These are phyloP conservation scores for Cetraspora pellucida DNA, from an alignment of 192 early-diverging fungal genomes.

Conservation along the genomic window DNA sequence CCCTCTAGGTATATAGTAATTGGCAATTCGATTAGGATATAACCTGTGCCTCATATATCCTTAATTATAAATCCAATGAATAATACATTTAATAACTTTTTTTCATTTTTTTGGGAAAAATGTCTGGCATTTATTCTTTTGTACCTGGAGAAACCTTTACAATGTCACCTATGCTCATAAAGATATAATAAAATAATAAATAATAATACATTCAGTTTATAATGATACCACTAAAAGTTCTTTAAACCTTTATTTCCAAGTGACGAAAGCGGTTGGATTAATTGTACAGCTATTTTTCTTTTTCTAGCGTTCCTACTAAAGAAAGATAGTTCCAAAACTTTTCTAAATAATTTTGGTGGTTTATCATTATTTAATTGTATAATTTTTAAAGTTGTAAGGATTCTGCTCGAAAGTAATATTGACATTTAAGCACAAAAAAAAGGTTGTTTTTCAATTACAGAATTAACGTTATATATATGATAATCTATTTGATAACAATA, in stretches of 20 bases:
- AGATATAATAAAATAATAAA: not conserved
- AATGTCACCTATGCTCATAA: not conserved
- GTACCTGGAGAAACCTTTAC: conserved; percentile 7
- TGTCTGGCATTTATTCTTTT: too few species aligned
- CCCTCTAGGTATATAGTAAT: not conserved
- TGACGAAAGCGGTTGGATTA: not conserved
- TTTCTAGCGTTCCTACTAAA: not conserved
- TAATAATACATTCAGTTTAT: not conserved
- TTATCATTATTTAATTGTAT: not conserved
- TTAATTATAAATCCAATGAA: not conserved
- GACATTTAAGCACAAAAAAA: not conserved
- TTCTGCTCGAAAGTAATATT: not conserved
- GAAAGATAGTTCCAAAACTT: not conserved
- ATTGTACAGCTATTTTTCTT: not conserved
- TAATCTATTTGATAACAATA: not conserved
- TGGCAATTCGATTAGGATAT: conserved; percentile 1
- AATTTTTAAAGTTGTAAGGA: not conserved
- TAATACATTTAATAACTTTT: not conserved
- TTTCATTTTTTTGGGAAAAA: not conserved
- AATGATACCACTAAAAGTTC: not conserved
- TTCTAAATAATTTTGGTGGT: conserved; percentile 6
- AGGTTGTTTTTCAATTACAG: too few species aligned
- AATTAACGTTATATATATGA: too few species aligned
- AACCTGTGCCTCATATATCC: conserved; percentile 18
- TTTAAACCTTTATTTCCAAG: conserved; percentile 14